A percentile compares a stretch with the other conserved stretches of the same genome.
These are phyloP conservation scores for Nothopassalora personata DNA, from an alignment of 2,329 filamentous ascomycete genomes.

Conservation along the genomic window DNA sequence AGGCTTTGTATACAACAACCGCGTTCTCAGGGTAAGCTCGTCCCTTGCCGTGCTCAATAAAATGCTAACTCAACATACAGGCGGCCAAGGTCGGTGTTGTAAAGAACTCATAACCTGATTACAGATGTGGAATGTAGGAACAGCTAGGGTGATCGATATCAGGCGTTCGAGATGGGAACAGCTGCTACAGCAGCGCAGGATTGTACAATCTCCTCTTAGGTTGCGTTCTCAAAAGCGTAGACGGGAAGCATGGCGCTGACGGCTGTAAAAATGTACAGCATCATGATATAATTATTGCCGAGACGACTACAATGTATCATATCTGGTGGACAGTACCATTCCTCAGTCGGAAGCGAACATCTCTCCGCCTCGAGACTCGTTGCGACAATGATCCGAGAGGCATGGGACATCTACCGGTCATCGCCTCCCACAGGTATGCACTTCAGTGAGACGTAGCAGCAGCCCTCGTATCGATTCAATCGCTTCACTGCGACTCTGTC, in stretches of 20 bases:
- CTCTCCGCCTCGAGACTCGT: too few species aligned
- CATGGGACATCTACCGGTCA: too few species aligned
- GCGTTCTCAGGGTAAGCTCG: conserved; percentile 62
- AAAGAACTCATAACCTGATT: conserved; percentile 58
- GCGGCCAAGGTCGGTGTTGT: conserved; percentile 95
- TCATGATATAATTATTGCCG: background rate
- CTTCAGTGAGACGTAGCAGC: too few species aligned
- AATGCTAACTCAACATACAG: conserved; percentile 21
- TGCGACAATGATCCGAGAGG: too few species aligned
- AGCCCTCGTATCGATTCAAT: too few species aligned
- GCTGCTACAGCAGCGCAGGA: background rate
- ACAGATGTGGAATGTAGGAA: background rate
- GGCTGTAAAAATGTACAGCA: background rate
- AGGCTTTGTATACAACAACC: conserved; percentile 89
- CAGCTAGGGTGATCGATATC: background rate
- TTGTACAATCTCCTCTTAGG: conserved; percentile 12
- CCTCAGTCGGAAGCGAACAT: too few species aligned
- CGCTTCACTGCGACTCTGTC: too few species aligned
- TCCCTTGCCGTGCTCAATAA: conserved; percentile 17
- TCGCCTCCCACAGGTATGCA: too few species aligned
- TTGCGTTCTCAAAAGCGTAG: background rate
- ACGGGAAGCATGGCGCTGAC: conserved; percentile 2
- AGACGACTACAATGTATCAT: background rate
- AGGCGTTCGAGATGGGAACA: background rate
- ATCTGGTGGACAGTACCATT: too few species aligned